Percentiles rank a stretch among this genome's conserved stretches.
phyloP scores from a whole-genome alignment of 345 rosid species.

The Kandelia obovata region DNA sequence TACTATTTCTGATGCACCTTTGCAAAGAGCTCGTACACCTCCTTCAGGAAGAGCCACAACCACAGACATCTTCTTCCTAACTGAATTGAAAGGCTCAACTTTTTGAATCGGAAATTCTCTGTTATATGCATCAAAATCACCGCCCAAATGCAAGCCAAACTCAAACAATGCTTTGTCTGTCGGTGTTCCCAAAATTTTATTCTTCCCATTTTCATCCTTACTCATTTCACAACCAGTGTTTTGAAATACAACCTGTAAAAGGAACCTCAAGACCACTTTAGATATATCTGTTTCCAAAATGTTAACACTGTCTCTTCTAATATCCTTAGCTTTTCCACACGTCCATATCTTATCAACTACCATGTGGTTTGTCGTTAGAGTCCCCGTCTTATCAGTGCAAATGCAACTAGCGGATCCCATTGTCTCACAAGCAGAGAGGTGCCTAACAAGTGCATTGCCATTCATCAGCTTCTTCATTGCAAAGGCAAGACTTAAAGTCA shows the following conservation, averaged over 20 bases:
- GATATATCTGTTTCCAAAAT: conserved; percentile 48
- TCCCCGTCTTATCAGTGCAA: conserved; percentile 97
- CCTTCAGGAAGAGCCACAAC: conserved; percentile 70
- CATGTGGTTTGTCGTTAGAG: conserved; percentile 94
- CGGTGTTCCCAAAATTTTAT: conserved; percentile 71
- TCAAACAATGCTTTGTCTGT: conserved; percentile 86
- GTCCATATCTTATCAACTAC: conserved; percentile 82
- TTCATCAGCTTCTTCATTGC: conserved; percentile 94
- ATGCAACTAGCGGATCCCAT: conserved; percentile 95
- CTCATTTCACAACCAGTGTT: conserved; percentile 82
- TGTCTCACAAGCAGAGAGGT: conserved; percentile 96
- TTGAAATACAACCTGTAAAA: conserved; percentile 64
- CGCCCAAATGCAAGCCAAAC: conserved; percentile 77
- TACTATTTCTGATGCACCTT: conserved; percentile 94
- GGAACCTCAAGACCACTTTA: conserved; percentile 41
- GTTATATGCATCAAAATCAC: conserved; percentile 51
- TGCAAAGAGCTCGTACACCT: conserved; percentile 67
- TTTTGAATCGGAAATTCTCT: conserved; percentile 54
- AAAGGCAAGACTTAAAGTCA: conserved; percentile 92
- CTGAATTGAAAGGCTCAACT: conserved; percentile 90
- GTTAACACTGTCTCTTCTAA: conserved; percentile 25
- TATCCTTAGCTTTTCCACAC: conserved; percentile 35
- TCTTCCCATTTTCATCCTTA: conserved; percentile 68
- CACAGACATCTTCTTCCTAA: conserved; percentile 87
- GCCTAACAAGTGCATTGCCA: conserved; percentile 84